phyloP scores from a whole-genome alignment of 2,329 filamentous ascomycete genomes.

The Pestalotiopsis sp. region DNA sequence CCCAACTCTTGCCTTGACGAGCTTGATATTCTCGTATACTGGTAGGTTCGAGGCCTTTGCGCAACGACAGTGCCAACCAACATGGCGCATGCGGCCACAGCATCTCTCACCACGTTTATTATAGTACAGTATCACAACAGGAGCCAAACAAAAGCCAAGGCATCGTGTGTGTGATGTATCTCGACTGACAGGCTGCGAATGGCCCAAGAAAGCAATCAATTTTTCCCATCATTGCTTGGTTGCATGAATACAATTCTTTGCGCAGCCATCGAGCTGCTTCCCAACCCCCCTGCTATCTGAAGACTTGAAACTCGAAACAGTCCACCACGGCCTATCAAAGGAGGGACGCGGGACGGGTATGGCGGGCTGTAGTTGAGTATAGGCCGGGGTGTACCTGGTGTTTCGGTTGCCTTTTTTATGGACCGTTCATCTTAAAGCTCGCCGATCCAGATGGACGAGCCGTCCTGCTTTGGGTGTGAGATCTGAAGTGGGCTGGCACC shows the following conservation, averaged over 20 bases:
- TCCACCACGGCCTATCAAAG: not conserved
- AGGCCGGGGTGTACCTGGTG: slow-evolving; percentile 6
- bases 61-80: not conserved
- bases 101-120: not conserved
- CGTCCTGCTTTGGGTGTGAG: not conserved
- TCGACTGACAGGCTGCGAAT: not conserved
- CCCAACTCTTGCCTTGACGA: not conserved
- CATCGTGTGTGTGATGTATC: not conserved
- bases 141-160: not conserved
- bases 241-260: not conserved
- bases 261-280: not conserved
- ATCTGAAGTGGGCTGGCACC: slow-evolving; percentile 3
- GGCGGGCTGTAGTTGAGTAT: not conserved
- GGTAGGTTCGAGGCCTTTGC: not conserved
- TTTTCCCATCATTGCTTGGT: not conserved
- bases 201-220: not conserved
- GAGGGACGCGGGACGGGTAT: not conserved
- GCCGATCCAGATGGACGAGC: slow-evolving; percentile 9
- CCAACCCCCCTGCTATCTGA: not conserved
- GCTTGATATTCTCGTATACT: not conserved
- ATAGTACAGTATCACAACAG: not conserved
- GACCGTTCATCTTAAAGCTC: slow-evolving; percentile 11
- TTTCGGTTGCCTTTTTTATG: slow-evolving; percentile 6
- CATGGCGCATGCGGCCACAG: not conserved
- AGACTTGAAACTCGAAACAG: slow-evolving; percentile 8